Evolutionary conservation across 139 green algal genomes (phyloP), one percentile per base, ranked within the genome.

Genomic region (Zygnema circumcarinatum): DNA sequence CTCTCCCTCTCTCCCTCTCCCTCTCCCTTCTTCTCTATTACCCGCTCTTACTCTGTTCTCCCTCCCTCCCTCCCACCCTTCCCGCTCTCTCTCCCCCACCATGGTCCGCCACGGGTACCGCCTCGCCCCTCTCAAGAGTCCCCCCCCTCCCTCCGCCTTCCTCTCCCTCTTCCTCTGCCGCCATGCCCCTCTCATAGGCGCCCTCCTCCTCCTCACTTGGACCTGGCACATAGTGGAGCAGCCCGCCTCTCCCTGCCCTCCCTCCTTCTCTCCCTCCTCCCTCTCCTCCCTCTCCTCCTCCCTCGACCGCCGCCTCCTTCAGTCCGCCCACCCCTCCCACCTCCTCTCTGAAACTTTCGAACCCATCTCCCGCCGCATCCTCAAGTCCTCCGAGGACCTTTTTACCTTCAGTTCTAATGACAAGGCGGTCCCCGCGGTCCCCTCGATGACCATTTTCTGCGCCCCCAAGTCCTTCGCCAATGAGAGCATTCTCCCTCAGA

Each of bases 361-460:
- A 0, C 47, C 7, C 16, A 62, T 62, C 16, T 25, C 7, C 7
- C 16, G 47, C 16, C 7, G 47, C 7, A 25, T 62, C 47, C 16
- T 16, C 7, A 7, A 62, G 7, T 62, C 7, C 16, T 25, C 7
- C 16, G 47, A 16, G 16, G 47, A 7, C 47, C 47, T 25, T 62
- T 62, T 7, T 62, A 16, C 7, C 47, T 62, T 62, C 16, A 16
- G 47, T 62, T 62, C 47, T 25, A 62, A 76, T 25, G 74, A 81
- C 74, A 1, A 68, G 38, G n/a, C 2, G 38, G 32, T 42, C 74
- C 74, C 74, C 22, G 74, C 74, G 39, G 32, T 80, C 2, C 79
- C 79, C 20, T 80, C 40, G 3, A 73, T 86, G 53, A 81, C 79
- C 0, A 86, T 86, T 20, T 86, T 86, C 79, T 86, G 79, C 79